A percentile compares a stretch with the other conserved stretches of the same genome.
Conservation (phyloP, 495 filamentous ascomycete genomes). For the Xylaria palmicola region DNA sequence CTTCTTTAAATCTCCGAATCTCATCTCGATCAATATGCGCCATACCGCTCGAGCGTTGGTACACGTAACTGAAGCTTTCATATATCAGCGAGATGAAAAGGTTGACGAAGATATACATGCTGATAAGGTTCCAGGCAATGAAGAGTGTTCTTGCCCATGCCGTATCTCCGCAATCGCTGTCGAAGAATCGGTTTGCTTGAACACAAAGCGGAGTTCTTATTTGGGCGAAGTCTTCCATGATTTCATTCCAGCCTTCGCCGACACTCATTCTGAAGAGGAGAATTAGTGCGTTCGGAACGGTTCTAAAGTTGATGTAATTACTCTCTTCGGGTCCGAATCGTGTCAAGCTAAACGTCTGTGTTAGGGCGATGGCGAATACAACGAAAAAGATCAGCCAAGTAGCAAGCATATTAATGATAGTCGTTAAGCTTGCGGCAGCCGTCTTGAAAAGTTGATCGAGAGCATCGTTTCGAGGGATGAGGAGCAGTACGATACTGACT, state of each 20-base stretch:
- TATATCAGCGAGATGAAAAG: conserved; percentile 98
- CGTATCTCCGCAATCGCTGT: conserved; percentile 90
- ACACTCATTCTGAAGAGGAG: conserved; percentile 88
- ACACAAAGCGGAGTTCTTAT: conserved; percentile 77
- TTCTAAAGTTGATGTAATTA: conserved; percentile 88
- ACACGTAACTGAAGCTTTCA: conserved; percentile 99
- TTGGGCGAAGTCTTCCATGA: conserved; percentile 94
- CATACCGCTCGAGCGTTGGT: conserved; percentile 85
- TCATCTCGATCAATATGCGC: conserved; percentile 87
- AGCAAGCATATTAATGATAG: conserved; percentile 88
- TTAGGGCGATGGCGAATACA: conserved; percentile 93
- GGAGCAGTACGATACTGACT: conserved; percentile 82
- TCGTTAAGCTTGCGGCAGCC: conserved; percentile 87
- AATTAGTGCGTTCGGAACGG: conserved; percentile 89
- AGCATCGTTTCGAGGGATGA: conserved; percentile 96
- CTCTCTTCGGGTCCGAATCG: conserved; percentile 73
- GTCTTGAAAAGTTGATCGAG: conserved; percentile 99
- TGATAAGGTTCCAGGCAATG: conserved; percentile 96
- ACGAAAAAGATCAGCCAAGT: conserved; percentile 98
- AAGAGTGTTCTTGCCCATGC: conserved; percentile 86
- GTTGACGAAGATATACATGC: conserved; percentile 99
- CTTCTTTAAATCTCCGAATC: conserved; percentile 94
- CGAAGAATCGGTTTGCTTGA: conserved; percentile 60
- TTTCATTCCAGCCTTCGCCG: conserved; percentile 92
- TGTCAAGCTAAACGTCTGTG: conserved; percentile 94